Conservation (phyloP, 345 rosid species). For the Pelargonium nanum region DNA sequence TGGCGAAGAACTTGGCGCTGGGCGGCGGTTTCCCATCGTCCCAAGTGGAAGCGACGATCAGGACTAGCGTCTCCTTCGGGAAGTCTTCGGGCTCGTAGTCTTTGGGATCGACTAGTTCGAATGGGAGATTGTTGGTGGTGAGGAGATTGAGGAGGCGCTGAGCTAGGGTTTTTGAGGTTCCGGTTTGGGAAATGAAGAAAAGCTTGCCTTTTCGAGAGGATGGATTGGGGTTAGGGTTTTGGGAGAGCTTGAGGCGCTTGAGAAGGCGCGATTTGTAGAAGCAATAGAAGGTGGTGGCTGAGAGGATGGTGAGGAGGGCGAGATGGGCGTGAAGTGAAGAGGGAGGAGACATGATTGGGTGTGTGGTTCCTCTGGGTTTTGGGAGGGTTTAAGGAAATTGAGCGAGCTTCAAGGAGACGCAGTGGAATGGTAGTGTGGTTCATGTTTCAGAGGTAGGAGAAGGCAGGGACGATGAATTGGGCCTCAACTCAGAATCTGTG, state of each 20-base stretch:
- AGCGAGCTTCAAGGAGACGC: neutral
- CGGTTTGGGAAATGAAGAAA: conserved; percentile 74
- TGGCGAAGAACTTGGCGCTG: conserved; percentile 48
- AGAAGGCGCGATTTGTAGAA: conserved; percentile 71
- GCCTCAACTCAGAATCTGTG: neutral
- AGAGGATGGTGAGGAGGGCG: conserved; percentile 61
- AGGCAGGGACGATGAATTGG: neutral
- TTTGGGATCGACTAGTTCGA: conserved; percentile 66
- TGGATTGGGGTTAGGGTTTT: conserved; percentile 24
- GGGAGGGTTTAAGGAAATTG: neutral
- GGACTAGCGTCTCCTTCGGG: conserved; percentile 44
- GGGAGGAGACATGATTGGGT: conserved; percentile 24
- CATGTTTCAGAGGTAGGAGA: neutral
- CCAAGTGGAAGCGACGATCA: conserved; percentile 86
- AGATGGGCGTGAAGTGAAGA: conserved; percentile 48
- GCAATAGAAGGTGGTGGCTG: conserved; percentile 74
- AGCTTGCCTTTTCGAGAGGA: conserved; percentile 40
- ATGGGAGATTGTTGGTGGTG: conserved; percentile 26
- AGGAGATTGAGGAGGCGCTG: conserved; percentile 39
- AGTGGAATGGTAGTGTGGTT: neutral
- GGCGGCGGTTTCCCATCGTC: conserved; percentile 70
- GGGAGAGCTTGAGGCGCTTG: conserved; percentile 21
- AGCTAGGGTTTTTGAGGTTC: conserved; percentile 63
- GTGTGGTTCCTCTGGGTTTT: neutral
- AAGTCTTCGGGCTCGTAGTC: conserved; percentile 92